Conservation (phyloP, 495 filamentous ascomycete genomes). For the Penicillium longicatenatum region DNA sequence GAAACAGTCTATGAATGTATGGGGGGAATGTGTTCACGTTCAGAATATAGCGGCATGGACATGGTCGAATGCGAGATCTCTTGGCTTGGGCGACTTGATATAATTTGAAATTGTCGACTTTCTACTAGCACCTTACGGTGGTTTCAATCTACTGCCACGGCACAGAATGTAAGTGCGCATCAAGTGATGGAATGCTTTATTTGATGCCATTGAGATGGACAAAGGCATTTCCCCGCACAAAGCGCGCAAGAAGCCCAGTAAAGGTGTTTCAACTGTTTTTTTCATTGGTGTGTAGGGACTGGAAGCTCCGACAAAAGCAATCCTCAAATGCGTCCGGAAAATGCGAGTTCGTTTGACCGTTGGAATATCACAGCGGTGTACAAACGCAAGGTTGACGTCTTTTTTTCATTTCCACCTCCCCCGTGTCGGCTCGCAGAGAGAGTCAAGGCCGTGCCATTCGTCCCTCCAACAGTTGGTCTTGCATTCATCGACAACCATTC, state of each 20-base stretch:
- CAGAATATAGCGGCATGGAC: too few relatives aligned
- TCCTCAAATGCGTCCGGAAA: conserved; percentile 34
- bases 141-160: not conserved
- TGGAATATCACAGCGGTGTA: conserved; percentile 26
- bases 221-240: conserved; percentile 12
- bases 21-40: too few relatives aligned
- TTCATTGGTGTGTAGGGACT: conserved; percentile 40
- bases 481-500: conserved; percentile 38
- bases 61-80: too few relatives aligned
- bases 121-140: too few relatives aligned
- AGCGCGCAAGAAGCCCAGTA: conserved; percentile 18
- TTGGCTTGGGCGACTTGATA: too few relatives aligned
- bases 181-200: not conserved
- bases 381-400: conserved; percentile 35
- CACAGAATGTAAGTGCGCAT: not conserved
- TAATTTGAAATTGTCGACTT: too few relatives aligned
- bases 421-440: conserved; percentile 44
- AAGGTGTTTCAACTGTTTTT: conserved; percentile 49
- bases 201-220: conserved; percentile 13
- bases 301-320: conserved; percentile 40
- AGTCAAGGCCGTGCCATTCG: conserved; percentile 26
- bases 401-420: conserved; percentile 18
- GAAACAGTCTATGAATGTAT: too few relatives aligned
- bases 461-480: conserved; percentile 36
- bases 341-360: conserved; percentile 41